Conservation (phyloP, 1,139 yeast genomes). For the Candida albicans region DNA sequence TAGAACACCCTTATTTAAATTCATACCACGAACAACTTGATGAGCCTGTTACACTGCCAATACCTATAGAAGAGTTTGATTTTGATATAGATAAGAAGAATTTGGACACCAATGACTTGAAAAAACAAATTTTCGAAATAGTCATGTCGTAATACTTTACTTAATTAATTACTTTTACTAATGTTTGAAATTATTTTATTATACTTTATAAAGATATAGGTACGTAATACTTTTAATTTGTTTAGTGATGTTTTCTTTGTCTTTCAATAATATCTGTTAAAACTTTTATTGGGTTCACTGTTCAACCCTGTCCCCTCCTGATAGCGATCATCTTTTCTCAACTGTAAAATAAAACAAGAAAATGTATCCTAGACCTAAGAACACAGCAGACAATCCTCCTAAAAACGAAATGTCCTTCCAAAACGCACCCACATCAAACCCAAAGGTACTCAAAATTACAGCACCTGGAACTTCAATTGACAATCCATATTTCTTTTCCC, state of each 20-base stretch:
- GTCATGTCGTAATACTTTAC: constrained; percentile 29
- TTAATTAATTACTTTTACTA: constrained; percentile 1
- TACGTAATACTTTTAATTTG: not conserved
- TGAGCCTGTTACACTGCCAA: constrained; percentile 75
- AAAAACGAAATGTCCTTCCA: constrained; percentile 62
- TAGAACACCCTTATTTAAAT: constrained; percentile 76
- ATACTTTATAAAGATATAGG: not conserved
- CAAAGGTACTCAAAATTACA: constrained; percentile 90
- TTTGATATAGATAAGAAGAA: constrained; percentile 78
- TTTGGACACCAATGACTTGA: constrained; percentile 67
- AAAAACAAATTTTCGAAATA: constrained; percentile 66
- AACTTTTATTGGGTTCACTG: too few species aligned
- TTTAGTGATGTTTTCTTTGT: not conserved
- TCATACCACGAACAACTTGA: constrained; percentile 82
- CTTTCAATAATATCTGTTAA: not conserved
- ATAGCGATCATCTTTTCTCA: constrained; percentile 56
- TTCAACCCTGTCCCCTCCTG: too few species aligned
- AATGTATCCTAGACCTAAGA: constrained; percentile 67
- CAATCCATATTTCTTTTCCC: constrained; percentile 87
- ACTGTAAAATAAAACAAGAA: constrained; percentile 72
- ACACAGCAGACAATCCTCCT: constrained; percentile 47
- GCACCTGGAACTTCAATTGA: constrained; percentile 99
- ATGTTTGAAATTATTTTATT: not conserved
- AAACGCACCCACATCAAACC: constrained; percentile 80
- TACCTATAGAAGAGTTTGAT: constrained; percentile 77